Base-by-base conservation (phyloP, 2,329 filamentous ascomycete genomes). In the Penicillium frequentans region DNA sequence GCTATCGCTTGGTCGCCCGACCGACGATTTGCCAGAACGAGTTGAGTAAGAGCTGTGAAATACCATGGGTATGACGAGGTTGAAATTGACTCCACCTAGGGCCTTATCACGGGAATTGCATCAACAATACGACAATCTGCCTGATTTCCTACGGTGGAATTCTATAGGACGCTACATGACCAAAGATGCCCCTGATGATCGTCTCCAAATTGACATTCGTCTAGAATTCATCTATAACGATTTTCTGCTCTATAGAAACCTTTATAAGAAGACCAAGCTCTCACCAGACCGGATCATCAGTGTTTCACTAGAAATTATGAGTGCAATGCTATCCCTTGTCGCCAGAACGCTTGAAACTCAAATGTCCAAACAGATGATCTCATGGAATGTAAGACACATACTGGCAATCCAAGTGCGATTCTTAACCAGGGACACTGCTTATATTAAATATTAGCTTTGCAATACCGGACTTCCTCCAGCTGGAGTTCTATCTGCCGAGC, bases 401-500 rank as follows among this genome's bases (percentile, higher is more conserved):
- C 35, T 37, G 35, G 35, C 35, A 16, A n/a, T 9, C 1, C 10
- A 14, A 14, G 1, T 13, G 11, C 29, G 3, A 31, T 31, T 31
- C 29, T 11, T 3, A n/a, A n/a, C n/a, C n/a, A 49, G 19, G 21
- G 5, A 37, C 24, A 8, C 26, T 39, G 35, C 23, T 29, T 23
- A 35, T 9, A 37, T 26, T 29, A 16, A 8, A 26, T 42, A 27
- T 2, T 31, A 62, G 53, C 21, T 59, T n/a, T 66, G 49, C 26
- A 59, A 64, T 33, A 63, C 61, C 37, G 68, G 68, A 42, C 52
- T 71, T 10, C 69, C 69, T 16, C 60, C 64, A 10, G 67, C 68
- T 5, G 69, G 68, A 3, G 63, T 69, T 26, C 58, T 71, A 8
- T 69, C 64, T 16, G 64, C 67, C 19, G 69, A 71, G 44, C 59